Evolutionary conservation across 257 asterid species (phyloP).

Genomic region (Apocynum venetum): DNA sequence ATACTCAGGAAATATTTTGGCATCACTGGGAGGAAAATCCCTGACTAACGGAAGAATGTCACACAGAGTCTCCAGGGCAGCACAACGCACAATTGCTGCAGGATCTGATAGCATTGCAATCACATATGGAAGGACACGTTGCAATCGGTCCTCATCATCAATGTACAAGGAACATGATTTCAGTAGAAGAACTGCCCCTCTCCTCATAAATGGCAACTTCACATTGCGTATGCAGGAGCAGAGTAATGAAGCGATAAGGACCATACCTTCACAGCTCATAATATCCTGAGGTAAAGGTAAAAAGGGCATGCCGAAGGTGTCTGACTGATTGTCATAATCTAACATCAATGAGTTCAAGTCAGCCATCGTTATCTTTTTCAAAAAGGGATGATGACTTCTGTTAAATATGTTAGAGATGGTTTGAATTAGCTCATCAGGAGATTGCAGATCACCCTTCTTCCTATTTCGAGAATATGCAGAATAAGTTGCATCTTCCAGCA

Average conservation of each 20-base stretch:
- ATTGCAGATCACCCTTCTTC: slow-evolving; percentile 48
- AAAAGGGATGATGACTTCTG: slow-evolving; percentile 79
- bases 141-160: slow-evolving; percentile 93
- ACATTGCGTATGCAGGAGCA: slow-evolving; percentile 97
- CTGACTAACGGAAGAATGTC: slow-evolving; percentile 94
- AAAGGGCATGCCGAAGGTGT: slow-evolving; percentile 90
- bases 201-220: slow-evolving; percentile 86
- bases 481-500: slow-evolving; percentile 39
- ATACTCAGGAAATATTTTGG: slow-evolving; percentile 97
- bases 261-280: slow-evolving; percentile 98
- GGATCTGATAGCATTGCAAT: slow-evolving; percentile 94
- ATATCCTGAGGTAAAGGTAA: slow-evolving; percentile 83
- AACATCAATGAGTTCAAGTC: slow-evolving; percentile 65
- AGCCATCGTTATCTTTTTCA: slow-evolving; percentile 62
- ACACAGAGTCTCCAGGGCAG: slow-evolving; percentile 90
- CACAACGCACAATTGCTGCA: slow-evolving; percentile 97
- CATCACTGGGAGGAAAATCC: slow-evolving; percentile 99
- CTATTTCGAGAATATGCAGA: slow-evolving; percentile 37
- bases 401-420: slow-evolving; percentile 62
- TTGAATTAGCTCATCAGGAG: slow-evolving; percentile 78
- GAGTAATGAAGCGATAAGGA: slow-evolving; percentile 88
- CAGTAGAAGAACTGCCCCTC: slow-evolving; percentile 87
- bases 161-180: slow-evolving; percentile 91
- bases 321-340: slow-evolving; percentile 82
- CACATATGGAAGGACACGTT: slow-evolving; percentile 94